phyloP scores from a whole-genome alignment of 2,329 filamentous ascomycete genomes.

The Tolypocladium tropicale region DNA sequence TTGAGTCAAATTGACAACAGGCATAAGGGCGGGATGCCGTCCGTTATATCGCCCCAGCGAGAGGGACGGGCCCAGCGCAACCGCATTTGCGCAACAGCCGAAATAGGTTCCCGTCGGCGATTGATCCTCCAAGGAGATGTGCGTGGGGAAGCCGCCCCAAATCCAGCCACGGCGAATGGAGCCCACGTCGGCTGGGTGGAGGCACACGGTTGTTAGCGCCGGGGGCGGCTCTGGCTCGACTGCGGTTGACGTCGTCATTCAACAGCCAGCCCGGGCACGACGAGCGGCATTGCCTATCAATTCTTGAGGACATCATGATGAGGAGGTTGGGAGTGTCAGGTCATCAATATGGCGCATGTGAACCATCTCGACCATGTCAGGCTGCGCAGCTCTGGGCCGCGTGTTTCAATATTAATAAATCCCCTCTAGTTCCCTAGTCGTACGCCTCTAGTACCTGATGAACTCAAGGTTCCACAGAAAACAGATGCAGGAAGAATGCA shows the following conservation, averaged over 20 bases:
- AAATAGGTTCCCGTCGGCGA: conserved; percentile 7
- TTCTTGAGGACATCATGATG: not conserved
- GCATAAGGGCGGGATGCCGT: not conserved
- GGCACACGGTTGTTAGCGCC: not conserved
- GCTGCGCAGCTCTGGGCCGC: not conserved
- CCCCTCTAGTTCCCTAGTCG: conserved; percentile 3
- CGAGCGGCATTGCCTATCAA: not conserved
- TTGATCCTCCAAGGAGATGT: not conserved
- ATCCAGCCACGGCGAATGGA: conserved; percentile 10
- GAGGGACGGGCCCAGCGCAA: not conserved
- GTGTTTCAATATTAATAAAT: conserved; percentile 2
- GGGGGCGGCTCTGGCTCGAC: not conserved
- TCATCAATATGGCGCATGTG: not conserved
- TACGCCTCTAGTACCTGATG: conserved; percentile 4
- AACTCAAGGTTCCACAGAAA: not conserved
- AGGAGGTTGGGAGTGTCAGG: not conserved
- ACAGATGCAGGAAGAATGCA: not conserved
- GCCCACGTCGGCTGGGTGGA: conserved; percentile 2
- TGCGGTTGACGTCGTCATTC: not conserved
- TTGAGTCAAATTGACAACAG: not conserved
- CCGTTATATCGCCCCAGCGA: not conserved
- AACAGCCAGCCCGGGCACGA: not conserved
- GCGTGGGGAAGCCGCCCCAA: not conserved
- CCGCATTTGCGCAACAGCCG: not conserved
- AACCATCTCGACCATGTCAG: not conserved